These are phyloP conservation scores for Ogataea haglerorum DNA, from an alignment of 805 yeast genomes.

Conservation along the genomic window DNA sequence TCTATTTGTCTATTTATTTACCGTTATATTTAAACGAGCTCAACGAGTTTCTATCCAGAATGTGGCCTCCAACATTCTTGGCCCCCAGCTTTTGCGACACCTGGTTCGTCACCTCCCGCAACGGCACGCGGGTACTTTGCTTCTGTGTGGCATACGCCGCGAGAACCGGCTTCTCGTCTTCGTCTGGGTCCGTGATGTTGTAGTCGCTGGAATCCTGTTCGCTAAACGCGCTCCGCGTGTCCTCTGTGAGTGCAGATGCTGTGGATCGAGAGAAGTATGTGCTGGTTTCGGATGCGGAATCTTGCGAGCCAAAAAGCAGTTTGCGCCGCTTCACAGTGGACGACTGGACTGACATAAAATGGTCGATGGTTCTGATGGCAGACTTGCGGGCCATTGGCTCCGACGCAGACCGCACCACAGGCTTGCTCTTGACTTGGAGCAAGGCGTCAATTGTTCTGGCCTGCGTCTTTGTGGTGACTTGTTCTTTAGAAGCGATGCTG, in stretches of 20 bases:
- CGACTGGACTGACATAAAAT: constrained; percentile 19
- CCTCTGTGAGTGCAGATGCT: constrained; percentile 10
- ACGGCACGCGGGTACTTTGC: neutral
- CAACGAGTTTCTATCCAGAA: neutral
- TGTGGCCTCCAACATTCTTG: neutral
- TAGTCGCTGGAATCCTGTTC: constrained; percentile 29
- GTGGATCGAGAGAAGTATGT: constrained; percentile 16
- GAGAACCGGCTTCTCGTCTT: constrained; percentile 15
- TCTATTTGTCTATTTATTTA: constrained; percentile 3
- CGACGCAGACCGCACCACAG: constrained; percentile 1
- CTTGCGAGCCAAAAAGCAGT: constrained; percentile 18
- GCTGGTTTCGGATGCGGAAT: constrained; percentile 15
- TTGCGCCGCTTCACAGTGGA: constrained; percentile 28
- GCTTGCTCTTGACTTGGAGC: neutral
- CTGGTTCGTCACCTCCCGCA: constrained; percentile 4
- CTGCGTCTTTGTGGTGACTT: neutral
- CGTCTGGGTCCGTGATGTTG: constrained; percentile 28
- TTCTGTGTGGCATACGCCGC: neutral
- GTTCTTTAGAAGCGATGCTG: neutral
- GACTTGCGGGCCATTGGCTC: constrained; percentile 9
- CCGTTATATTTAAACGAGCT: constrained; percentile 4
- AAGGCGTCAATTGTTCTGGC: neutral
- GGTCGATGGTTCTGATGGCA: constrained; percentile 24
- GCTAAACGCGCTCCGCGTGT: constrained; percentile 4
- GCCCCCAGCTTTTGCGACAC: neutral